Base-by-base conservation (phyloP, 345 rosid species). In the Geranium brycei region DNA sequence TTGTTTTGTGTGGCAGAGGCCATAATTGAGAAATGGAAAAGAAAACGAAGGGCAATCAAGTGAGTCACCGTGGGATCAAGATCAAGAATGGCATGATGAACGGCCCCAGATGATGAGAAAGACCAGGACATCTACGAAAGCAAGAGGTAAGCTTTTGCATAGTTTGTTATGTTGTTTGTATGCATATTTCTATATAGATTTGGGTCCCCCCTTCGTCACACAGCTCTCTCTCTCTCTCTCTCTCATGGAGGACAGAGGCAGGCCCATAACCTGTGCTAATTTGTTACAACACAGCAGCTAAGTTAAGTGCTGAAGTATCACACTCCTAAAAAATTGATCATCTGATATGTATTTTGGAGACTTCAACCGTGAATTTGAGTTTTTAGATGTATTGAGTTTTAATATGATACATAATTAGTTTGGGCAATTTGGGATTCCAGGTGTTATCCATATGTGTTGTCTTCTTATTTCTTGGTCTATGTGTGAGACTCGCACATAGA, bases 141-240 rank as follows among this genome's bases (percentile, higher is more conserved):
- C 19, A 81, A 60, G 69, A 70, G 53, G 75, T 68, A 58, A 23
- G 78, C 76, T 69, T 75, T 81, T 64, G 31, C 57, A 61, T 75
- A 68, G 78, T 73, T 61, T 63, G 40, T 40, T 60, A 61, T 68
- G 66, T 73, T 75, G 81, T 75, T 75, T 70, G 75, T 68, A 65
- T 78, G 67, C 77, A 60, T 74, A 60, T 70, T 75, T 73, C 73
- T 63, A 69, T 69, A 69, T 61, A 66, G 81, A 77, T 83, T 77
- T 72, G 85, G 83, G 63, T 74, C 81, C 78, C 74, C 78, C 28
- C 28, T 23, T 23, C 28, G 28, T 23, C 28, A 23, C 4, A 23
- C 23, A 23, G 28, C 40, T 32, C 19, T 31, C 51, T 16, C 65
- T 30, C 67, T 16, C 65, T 30, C 67, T 69, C 75, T 23, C 28